phyloP scores from a whole-genome alignment of 176 grass and related monocot species.

The Saccharum spontaneum region DNA sequence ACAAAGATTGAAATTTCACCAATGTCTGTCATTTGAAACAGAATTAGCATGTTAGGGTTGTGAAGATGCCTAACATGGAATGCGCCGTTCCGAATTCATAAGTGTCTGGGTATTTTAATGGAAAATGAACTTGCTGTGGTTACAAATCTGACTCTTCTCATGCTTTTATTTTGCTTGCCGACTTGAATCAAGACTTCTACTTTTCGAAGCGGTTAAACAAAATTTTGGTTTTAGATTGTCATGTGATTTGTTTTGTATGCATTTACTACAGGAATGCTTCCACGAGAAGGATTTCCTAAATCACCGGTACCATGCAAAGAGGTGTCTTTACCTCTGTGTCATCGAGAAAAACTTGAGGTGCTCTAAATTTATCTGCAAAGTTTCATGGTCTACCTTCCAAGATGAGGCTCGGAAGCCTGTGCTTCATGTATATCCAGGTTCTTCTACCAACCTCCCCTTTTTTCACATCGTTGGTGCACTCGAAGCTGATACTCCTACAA shows the following conservation, averaged over 20 bases:
- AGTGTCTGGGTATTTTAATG: background rate
- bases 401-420: constrained; percentile 89
- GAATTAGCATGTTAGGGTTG: background rate
- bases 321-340: constrained; percentile 78
- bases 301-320: constrained; percentile 92
- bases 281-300: constrained; percentile 94
- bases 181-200: background rate
- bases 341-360: constrained; percentile 71
- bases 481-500: background rate
- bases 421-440: constrained; percentile 85
- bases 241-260: constrained; percentile 23
- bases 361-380: constrained; percentile 43
- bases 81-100: background rate
- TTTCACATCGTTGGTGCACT: constrained; percentile 3
- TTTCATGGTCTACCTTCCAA: constrained; percentile 81
- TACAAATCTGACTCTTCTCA: background rate
- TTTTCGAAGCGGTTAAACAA: background rate
- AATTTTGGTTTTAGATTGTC: background rate
- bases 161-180: background rate
- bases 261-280: constrained; percentile 78
- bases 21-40: background rate
- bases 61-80: background rate
- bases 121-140: background rate
- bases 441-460: constrained; percentile 23
- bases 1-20: background rate